Conservation (phyloP, 2,329 filamentous ascomycete genomes). For the Aphanoascus verrucosus region DNA sequence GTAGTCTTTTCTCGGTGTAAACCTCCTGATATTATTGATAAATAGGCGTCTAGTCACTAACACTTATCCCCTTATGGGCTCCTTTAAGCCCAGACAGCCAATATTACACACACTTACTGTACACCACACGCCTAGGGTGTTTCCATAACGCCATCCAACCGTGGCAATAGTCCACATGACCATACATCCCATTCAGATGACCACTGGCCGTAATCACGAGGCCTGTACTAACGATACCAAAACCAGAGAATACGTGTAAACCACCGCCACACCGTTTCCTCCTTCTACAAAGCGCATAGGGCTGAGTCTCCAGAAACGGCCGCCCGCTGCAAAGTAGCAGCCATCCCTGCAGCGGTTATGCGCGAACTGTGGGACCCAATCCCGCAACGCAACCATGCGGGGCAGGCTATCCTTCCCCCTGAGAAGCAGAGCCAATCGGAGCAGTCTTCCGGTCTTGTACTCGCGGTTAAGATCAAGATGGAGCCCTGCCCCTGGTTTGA, state of each 20-base stretch:
- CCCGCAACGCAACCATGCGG: constrained; percentile 1
- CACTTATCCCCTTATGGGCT: background rate
- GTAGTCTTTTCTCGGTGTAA: no score
- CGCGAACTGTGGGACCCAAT: constrained; percentile 7
- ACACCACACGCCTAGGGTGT: background rate
- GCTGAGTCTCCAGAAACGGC: background rate
- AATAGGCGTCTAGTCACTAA: background rate
- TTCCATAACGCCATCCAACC: background rate
- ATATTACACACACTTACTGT: background rate
- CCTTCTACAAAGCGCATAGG: background rate
- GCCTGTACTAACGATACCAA: background rate
- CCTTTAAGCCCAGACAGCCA: background rate
- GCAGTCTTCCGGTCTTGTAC: background rate
- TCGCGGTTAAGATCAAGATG: background rate
- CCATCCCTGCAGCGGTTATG: constrained; percentile 7
- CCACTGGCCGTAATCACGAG: constrained; percentile 1
- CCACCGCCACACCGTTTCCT: background rate
- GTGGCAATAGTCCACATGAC: constrained; percentile 11
- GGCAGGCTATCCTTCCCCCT: background rate
- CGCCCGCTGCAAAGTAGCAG: background rate
- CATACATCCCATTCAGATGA: background rate
- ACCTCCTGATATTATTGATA: background rate
- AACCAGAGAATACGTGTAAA: background rate
- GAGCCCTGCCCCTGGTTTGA: background rate
- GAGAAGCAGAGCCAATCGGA: constrained; percentile 2